phyloP scores from a whole-genome alignment of 1,284 basidiomycete genomes.

The Heterobasidion annosum region DNA sequence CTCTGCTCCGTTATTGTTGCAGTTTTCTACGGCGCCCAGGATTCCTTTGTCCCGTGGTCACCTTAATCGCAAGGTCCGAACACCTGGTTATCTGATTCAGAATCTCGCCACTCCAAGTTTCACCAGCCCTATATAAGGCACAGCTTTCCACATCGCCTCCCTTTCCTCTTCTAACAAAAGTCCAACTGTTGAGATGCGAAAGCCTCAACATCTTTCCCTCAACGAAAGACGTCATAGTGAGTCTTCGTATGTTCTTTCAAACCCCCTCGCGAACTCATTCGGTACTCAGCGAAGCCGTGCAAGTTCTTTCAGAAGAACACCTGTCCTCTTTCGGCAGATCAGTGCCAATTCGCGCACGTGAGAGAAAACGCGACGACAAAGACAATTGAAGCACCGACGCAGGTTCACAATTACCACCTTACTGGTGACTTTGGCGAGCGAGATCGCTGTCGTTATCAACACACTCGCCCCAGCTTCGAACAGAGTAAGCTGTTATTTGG shows the following conservation, averaged over 20 bases:
- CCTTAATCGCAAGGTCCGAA: not conserved
- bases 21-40: too few species aligned
- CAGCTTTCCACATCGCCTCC: not conserved
- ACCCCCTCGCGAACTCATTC: not conserved
- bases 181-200: not conserved
- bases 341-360: constrained; percentile 16
- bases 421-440: not conserved
- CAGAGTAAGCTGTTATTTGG: not conserved
- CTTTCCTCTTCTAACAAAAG: not conserved
- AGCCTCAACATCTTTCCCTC: not conserved
- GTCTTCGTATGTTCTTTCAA: not conserved
- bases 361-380: constrained; percentile 8
- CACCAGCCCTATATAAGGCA: not conserved
- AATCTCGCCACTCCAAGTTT: not conserved
- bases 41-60: not conserved
- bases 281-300: constrained; percentile 14
- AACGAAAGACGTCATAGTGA: constrained; percentile 11
- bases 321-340: constrained; percentile 15
- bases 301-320: constrained; percentile 13
- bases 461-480: not conserved
- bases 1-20: not conserved
- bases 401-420: not conserved
- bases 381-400: constrained; percentile 5
- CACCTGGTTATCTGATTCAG: not conserved
- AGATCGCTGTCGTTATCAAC: not conserved